phyloP scores from a whole-genome alignment of 805 yeast genomes.

The Pichia rugopelliculosa region DNA sequence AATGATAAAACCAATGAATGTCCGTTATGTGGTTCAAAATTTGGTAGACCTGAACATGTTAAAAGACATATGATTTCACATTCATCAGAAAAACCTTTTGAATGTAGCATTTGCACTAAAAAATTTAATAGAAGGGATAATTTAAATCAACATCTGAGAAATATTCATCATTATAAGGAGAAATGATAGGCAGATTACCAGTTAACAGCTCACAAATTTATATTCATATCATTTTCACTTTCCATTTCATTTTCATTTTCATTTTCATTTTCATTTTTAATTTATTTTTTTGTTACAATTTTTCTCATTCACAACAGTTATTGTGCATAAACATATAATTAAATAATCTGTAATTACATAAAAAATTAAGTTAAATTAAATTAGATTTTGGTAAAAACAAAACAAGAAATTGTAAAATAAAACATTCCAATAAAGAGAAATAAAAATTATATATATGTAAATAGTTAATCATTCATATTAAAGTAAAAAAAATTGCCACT shows the following conservation, averaged over 20 bases:
- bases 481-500: no score
- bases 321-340: not conserved
- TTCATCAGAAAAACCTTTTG: slow-evolving; percentile 50
- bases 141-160: slow-evolving; percentile 53
- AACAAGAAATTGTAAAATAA: not conserved
- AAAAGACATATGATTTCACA: slow-evolving; percentile 56
- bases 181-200: not conserved
- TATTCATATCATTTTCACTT: not conserved
- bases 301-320: not conserved
- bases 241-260: not conserved
- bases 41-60: slow-evolving; percentile 69
- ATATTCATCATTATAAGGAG: slow-evolving; percentile 37
- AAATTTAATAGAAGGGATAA: slow-evolving; percentile 54
- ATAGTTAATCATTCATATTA: no score
- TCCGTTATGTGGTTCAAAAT: slow-evolving; percentile 53
- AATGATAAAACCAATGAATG: slow-evolving; percentile 51
- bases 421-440: not conserved
- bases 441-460: no score
- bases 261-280: not conserved
- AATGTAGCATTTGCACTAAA: slow-evolving; percentile 49
- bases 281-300: not conserved
- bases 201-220: not conserved
- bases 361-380: not conserved
- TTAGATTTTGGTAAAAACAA: not conserved
- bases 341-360: not conserved